Conservation (phyloP, 495 filamentous ascomycete species). For the Xylaria telfairii region DNA sequence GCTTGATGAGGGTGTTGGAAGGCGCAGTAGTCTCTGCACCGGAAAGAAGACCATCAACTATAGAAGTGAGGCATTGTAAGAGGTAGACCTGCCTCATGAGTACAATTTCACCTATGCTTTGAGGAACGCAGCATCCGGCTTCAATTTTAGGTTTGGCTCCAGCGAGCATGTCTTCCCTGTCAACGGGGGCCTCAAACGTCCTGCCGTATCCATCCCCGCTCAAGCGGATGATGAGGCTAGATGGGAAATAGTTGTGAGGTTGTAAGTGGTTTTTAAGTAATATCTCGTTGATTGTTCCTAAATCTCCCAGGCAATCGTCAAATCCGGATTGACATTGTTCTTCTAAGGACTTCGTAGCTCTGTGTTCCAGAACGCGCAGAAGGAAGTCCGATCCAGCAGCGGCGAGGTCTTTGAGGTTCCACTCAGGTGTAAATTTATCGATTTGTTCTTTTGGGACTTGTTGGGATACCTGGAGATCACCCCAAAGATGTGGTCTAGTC, state of each 20-base stretch:
- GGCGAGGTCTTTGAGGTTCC: slow-evolving; percentile 47
- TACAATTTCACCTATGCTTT: slow-evolving; percentile 41
- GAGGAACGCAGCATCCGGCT: slow-evolving; percentile 35
- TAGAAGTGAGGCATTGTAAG: slow-evolving; percentile 33
- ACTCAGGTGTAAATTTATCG: slow-evolving; percentile 43
- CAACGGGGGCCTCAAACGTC: not conserved
- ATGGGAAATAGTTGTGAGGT: too few species aligned
- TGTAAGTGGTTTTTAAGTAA: too few species aligned
- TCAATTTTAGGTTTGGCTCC: slow-evolving; percentile 25
- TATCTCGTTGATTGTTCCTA: slow-evolving; percentile 32
- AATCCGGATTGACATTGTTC: slow-evolving; percentile 37
- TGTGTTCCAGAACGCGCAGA: slow-evolving; percentile 39
- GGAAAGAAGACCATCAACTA: slow-evolving; percentile 44
- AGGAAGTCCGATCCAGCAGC: slow-evolving; percentile 38
- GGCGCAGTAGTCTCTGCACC: slow-evolving; percentile 29
- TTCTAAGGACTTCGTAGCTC: slow-evolving; percentile 37
- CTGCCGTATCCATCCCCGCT: slow-evolving; percentile 33
- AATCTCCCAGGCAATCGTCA: slow-evolving; percentile 30
- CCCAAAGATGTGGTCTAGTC: slow-evolving; percentile 30
- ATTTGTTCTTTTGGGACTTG: slow-evolving; percentile 35
- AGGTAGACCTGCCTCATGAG: slow-evolving; percentile 37
- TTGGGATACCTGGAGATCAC: slow-evolving; percentile 27
- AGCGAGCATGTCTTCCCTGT: slow-evolving; percentile 21
- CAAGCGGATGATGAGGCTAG: too few species aligned
- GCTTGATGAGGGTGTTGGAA: slow-evolving; percentile 28